Conservation (phyloP, 192 early-diverging fungal genomes). For the Oehlia diaphana region DNA sequence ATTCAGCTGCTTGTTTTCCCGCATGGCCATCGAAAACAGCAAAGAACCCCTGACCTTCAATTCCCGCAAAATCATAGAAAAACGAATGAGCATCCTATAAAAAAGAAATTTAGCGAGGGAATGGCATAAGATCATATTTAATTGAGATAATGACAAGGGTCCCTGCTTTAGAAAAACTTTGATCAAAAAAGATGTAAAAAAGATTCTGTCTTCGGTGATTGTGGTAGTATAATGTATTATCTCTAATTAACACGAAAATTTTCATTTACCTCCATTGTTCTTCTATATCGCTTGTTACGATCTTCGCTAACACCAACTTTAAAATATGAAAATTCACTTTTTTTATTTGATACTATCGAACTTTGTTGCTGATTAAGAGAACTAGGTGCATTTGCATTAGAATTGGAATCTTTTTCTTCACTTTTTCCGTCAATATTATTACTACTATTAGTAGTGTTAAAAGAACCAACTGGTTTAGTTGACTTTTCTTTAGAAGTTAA, state of each 20-base stretch:
- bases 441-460: not conserved
- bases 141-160: constrained; percentile 18
- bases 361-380: not conserved
- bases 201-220: not conserved
- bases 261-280: constrained; percentile 86
- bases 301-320: constrained; percentile 77
- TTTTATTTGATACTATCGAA: constrained; percentile 1
- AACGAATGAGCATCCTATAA: constrained; percentile 83
- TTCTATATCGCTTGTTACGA: constrained; percentile 84
- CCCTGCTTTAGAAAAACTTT: constrained; percentile 12
- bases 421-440: not conserved
- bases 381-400: not conserved
- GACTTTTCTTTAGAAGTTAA: not conserved
- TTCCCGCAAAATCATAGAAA: constrained; percentile 79
- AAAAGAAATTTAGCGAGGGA: constrained; percentile 13
- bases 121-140: constrained; percentile 31
- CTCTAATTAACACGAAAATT: not conserved
- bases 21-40: constrained; percentile 98
- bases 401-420: no score
- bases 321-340: constrained; percentile 30
- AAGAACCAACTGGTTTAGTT: not conserved
- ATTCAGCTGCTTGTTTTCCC: constrained; percentile 91
- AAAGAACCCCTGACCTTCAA: constrained; percentile 84
- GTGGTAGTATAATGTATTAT: constrained; percentile 1
- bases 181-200: constrained; percentile 4